phyloP scores from a whole-genome alignment of 495 filamentous ascomycete species.

The Aspergillus sclerotiicarbonarius region DNA sequence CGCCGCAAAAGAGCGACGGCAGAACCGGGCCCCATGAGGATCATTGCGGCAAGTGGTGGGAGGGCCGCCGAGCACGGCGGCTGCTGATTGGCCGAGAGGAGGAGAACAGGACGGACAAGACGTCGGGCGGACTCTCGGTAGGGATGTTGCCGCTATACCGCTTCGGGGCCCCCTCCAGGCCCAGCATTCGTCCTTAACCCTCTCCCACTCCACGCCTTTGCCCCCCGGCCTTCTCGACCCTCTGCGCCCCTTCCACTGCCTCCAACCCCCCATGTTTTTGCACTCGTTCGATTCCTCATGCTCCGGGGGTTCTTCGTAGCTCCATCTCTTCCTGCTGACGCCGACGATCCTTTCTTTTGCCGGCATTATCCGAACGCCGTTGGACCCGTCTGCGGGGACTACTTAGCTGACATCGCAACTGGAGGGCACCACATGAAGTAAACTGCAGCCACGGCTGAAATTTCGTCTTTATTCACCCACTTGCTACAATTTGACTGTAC shows the following conservation, averaged over 20 bases:
- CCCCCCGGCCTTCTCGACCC: not conserved
- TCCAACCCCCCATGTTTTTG: slow-evolving; percentile 31
- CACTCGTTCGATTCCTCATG: slow-evolving; percentile 44
- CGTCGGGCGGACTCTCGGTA: slow-evolving; percentile 23
- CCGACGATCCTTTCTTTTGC: not conserved
- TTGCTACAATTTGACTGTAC: too few species aligned
- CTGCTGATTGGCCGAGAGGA: slow-evolving; percentile 45
- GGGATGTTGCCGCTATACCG: slow-evolving; percentile 19
- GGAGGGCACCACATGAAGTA: not conserved
- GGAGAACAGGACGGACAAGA: slow-evolving; percentile 37
- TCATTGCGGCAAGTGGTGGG: slow-evolving; percentile 23
- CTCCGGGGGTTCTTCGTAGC: slow-evolving; percentile 15
- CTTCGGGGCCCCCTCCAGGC: slow-evolving; percentile 14
- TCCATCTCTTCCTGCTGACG: not conserved
- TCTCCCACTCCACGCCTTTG: slow-evolving; percentile 4
- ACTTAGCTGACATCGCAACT: not conserved
- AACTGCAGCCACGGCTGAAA: not conserved
- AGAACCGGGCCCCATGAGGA: slow-evolving; percentile 24
- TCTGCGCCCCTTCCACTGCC: slow-evolving; percentile 8
- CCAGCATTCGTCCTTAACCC: slow-evolving; percentile 4
- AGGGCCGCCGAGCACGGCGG: slow-evolving; percentile 26
- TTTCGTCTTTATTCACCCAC: not conserved
- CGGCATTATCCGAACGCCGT: not conserved
- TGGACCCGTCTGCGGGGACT: not conserved
- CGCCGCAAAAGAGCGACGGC: slow-evolving; percentile 36